phyloP scores from a whole-genome alignment of 306 rosid genomes.

The Fagus sylvatica region DNA sequence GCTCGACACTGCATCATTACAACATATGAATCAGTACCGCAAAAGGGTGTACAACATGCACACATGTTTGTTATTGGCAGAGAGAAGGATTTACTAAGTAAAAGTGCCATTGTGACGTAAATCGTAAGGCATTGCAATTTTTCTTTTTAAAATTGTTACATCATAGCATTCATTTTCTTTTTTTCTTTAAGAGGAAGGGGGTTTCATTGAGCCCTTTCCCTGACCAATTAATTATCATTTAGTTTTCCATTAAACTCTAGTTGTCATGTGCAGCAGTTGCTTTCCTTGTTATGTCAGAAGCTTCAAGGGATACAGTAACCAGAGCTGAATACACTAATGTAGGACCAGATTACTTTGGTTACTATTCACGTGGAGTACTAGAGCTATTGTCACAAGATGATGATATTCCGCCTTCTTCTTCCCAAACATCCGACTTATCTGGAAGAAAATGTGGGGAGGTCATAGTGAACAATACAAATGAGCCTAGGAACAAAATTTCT shows the following conservation, averaged over 20 bases:
- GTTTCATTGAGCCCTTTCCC: background rate
- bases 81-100: conserved; percentile 1
- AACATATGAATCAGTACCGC: background rate
- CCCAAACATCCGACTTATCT: conserved; percentile 27
- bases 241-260: conserved; percentile 17
- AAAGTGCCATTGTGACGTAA: background rate
- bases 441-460: conserved; percentile 25
- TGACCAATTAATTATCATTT: background rate
- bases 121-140: background rate
- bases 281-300: conserved; percentile 64
- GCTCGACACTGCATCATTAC: background rate
- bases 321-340: conserved; percentile 35
- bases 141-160: background rate
- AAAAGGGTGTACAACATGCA: background rate
- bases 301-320: conserved; percentile 31
- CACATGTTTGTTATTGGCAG: background rate
- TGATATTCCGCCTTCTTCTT: conserved; percentile 34
- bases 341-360: conserved; percentile 87
- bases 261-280: conserved; percentile 32
- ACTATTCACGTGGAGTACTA: conserved; percentile 50
- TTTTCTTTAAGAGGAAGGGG: background rate
- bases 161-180: background rate
- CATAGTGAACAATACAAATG: conserved; percentile 29
- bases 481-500: conserved; percentile 18
- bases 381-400: conserved; percentile 62